Conservation (phyloP, 805 yeast species). For the Komagataella populi region DNA sequence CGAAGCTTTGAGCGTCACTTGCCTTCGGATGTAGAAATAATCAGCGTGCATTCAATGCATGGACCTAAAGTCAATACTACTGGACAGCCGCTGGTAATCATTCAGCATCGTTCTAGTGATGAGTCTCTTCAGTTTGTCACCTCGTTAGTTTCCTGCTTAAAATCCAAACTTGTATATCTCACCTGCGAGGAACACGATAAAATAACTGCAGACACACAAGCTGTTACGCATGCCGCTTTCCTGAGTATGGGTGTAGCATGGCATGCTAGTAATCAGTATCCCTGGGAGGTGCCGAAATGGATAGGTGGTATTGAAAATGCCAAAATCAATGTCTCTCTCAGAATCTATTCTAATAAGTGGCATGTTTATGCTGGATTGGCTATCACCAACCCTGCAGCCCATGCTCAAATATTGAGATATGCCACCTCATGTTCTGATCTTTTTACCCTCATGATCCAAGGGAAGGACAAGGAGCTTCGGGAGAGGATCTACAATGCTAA, state of each 20-base stretch:
- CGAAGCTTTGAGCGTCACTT: constrained; percentile 64
- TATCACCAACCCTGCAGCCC: constrained; percentile 91
- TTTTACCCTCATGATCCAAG: constrained; percentile 71
- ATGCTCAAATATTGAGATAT: constrained; percentile 80
- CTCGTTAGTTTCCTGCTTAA: constrained; percentile 51
- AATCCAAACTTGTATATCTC: constrained; percentile 65
- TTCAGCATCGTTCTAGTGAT: constrained; percentile 53
- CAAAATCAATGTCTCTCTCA: constrained; percentile 79
- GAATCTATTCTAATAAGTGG: constrained; percentile 92
- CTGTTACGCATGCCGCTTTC: constrained; percentile 96
- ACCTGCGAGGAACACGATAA: constrained; percentile 84
- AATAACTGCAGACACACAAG: constrained; percentile 97
- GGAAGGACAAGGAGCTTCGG: constrained; percentile 41
- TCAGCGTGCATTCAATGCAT: constrained; percentile 84
- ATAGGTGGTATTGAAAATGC: constrained; percentile 93
- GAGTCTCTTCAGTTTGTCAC: constrained; percentile 50
- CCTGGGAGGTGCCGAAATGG: constrained; percentile 85
- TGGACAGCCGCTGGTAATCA: constrained; percentile 87
- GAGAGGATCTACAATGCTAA: constrained; percentile 54
- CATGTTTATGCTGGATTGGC: constrained; percentile 98
- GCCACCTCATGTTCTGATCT: constrained; percentile 74
- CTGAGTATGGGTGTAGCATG: constrained; percentile 96
- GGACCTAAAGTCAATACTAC: constrained; percentile 84
- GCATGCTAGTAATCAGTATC: constrained; percentile 71
- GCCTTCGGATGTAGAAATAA: constrained; percentile 72